Conservation (phyloP, 306 rosid genomes). For the Lablab purpureus region DNA sequence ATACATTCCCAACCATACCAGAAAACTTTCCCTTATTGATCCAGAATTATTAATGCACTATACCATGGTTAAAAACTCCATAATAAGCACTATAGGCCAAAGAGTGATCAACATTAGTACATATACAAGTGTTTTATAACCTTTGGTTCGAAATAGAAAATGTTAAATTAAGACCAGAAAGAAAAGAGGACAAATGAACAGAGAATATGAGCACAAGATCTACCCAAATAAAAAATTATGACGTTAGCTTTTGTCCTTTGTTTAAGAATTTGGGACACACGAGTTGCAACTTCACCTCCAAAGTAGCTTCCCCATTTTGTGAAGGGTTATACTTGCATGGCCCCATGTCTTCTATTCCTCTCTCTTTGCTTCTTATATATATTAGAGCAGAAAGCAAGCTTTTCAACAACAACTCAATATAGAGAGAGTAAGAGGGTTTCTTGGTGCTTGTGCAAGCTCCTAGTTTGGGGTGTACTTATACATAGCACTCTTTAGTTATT, state of each 20-base stretch:
- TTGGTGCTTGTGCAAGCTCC: conserved; percentile 39
- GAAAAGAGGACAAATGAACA: conserved; percentile 12
- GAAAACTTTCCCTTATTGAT: conserved; percentile 25
- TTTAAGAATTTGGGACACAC: conserved; percentile 47
- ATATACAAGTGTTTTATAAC: not conserved
- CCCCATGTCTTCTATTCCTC: conserved; percentile 40
- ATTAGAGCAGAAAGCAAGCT: conserved; percentile 3
- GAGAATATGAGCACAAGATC: conserved; percentile 26
- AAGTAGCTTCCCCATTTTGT: conserved; percentile 52
- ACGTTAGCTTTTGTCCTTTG: conserved; percentile 52
- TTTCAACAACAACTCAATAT: conserved; percentile 26
- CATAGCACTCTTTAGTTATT: not conserved
- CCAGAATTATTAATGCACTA: conserved; percentile 5
- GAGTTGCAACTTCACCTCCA: conserved; percentile 59
- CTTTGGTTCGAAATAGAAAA: no score
- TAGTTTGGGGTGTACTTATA: conserved; percentile 5
- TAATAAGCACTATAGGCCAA: conserved; percentile 13
- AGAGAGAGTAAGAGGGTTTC: not conserved
- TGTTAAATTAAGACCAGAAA: not conserved
- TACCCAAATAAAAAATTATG: not conserved
- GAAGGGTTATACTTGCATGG: conserved; percentile 53
- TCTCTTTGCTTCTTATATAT: conserved; percentile 44
- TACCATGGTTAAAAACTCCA: conserved; percentile 19
- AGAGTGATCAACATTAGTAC: not conserved
- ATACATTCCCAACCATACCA: conserved; percentile 15